Base-by-base conservation (phyloP, 2,329 filamentous ascomycete genomes). In the Penicillium sp. region DNA sequence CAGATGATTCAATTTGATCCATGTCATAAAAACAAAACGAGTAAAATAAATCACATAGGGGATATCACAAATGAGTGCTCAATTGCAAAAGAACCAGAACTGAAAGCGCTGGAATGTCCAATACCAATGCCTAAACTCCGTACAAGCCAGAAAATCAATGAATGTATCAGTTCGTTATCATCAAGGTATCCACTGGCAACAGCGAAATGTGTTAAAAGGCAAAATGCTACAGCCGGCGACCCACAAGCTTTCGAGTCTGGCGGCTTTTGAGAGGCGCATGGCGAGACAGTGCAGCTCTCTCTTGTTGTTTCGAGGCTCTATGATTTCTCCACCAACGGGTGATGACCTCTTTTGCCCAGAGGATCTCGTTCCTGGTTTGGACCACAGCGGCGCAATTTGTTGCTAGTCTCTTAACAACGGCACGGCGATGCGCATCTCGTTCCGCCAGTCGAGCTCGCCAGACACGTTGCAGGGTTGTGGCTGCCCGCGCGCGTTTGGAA, bases 391-490 rank as follows among this genome's bases (percentile, higher is more conserved):
- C 67, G 44, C 72, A 75, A 9, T 72, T 50, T 26, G 36, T 38
- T 14, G 60, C 59, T 32, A 64, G 33, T 7, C 50, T 44, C 28
- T 49, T 48, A 13, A 54, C 57, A 4, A 56, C 30, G 8, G 25
- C 32, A 17, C 50, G 53, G 25, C 45, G 52, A n/a, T 45, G 29
- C 2, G 37, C n/a, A 22, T 52, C 42, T 13, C 50, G 53, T 14
- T 29, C 36, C 14, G 41, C 28, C 6, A 53, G 40, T 9, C 46
- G 49, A 14, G 46, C 48, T 38, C 76, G 70, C 63, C 71, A 80
- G 5, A 66, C 65, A 11, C 62, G 61, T 51, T 81, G 77, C 11
- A 82, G 68, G 0, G 64, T 63, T 2, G 62, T 54, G 0, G 76
- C 75, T 2, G 77, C 77, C 29, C 71, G 68, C 40, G 68, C 62